Conservation (phyloP, 179 eudicot genomes). For the Spergularia azorica region DNA sequence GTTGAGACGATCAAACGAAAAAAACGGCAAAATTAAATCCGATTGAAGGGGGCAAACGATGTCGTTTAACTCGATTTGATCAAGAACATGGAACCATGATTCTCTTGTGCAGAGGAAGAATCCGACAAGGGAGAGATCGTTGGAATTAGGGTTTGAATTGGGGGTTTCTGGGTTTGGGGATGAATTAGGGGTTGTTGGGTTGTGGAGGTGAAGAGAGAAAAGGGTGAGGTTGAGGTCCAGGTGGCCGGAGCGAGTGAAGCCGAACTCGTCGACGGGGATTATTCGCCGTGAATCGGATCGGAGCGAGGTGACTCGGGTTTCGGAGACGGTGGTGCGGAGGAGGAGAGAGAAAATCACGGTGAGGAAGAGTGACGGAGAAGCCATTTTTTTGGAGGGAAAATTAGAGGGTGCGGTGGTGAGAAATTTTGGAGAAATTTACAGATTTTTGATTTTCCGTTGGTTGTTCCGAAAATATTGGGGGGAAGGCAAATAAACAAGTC, state of each 20-base stretch:
- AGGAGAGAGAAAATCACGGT: conserved; percentile 23
- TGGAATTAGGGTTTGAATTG: conserved; percentile 19
- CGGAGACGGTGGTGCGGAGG: conserved; percentile 24
- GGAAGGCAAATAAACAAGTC: no score
- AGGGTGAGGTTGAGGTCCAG: conserved; percentile 50
- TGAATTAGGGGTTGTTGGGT: not conserved
- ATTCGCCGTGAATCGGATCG: conserved; percentile 49
- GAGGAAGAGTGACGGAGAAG: not conserved
- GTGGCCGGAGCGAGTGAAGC: conserved; percentile 65
- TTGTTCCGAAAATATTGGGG: not conserved
- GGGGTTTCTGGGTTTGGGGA: conserved; percentile 11
- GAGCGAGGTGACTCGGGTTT: conserved; percentile 46
- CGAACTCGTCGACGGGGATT: conserved; percentile 68
- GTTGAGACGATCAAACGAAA: conserved; percentile 36
- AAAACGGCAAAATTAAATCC: conserved; percentile 28
- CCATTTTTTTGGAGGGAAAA: conserved; percentile 4
- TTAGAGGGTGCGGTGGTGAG: not conserved
- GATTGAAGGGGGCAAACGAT: conserved; percentile 60
- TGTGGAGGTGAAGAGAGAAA: conserved; percentile 36
- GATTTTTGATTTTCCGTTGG: not conserved
- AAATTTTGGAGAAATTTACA: no score
- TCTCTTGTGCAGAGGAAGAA: conserved; percentile 64
- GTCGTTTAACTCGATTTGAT: conserved; percentile 38
- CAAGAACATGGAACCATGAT: conserved; percentile 56
- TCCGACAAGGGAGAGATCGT: conserved; percentile 44